phyloP scores from a whole-genome alignment of 371 early-diverging fungal genomes.

The Mucor racemosus region DNA sequence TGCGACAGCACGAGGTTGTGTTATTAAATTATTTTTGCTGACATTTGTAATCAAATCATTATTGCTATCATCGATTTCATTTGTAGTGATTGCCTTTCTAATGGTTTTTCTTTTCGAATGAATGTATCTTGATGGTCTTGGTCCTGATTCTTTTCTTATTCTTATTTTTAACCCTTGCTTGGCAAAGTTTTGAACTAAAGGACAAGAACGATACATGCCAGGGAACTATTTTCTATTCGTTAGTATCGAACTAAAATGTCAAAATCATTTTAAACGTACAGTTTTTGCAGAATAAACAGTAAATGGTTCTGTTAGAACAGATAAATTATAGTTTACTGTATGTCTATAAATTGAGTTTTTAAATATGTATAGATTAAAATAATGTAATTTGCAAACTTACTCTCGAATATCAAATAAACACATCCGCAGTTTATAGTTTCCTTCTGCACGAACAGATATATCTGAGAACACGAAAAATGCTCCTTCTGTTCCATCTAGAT shows the following conservation, averaged over 20 bases:
- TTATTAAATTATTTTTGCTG: neutral
- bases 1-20: slow-evolving; percentile 2
- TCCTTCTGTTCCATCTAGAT: slow-evolving; percentile 71
- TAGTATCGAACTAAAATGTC: neutral
- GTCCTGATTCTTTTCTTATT: slow-evolving; percentile 62
- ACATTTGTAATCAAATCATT: neutral
- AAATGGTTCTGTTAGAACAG: slow-evolving; percentile 46
- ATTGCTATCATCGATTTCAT: neutral
- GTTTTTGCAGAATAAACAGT: slow-evolving; percentile 53
- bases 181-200: slow-evolving; percentile 65
- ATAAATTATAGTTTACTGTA: slow-evolving; percentile 30
- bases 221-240: slow-evolving; percentile 41
- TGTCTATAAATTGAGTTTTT: slow-evolving; percentile 1
- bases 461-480: slow-evolving; percentile 96
- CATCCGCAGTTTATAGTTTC: slow-evolving; percentile 85
- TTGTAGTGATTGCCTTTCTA: slow-evolving; percentile 12
- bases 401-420: slow-evolving; percentile 84
- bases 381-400: slow-evolving; percentile 35
- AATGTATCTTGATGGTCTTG: slow-evolving; percentile 22
- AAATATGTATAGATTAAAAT: slow-evolving; percentile 7
- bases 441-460: slow-evolving; percentile 89
- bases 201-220: slow-evolving; percentile 64
- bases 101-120: slow-evolving; percentile 17
- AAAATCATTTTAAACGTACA: slow-evolving; percentile 11
- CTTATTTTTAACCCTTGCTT: slow-evolving; percentile 74